Evolutionary conservation across 352 stramenopile genomes (phyloP).

Genomic region (Globisporangium polare): DNA sequence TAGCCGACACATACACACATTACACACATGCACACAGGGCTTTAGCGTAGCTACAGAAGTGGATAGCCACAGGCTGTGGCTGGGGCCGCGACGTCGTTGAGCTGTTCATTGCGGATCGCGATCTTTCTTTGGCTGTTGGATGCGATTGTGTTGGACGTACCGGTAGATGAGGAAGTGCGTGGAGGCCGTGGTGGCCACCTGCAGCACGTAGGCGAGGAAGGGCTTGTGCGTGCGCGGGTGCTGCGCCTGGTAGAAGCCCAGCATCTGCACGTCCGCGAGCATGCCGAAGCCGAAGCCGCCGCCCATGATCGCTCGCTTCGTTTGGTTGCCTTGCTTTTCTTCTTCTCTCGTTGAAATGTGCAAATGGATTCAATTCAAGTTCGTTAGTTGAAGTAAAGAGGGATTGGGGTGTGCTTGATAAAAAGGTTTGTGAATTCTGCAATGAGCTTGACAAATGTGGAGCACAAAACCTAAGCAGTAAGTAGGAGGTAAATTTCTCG

Average conservation of each 20-base stretch:
- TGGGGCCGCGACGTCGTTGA: no score
- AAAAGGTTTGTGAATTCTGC: no score
- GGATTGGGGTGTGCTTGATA: background rate
- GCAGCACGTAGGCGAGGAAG: conserved; percentile 76
- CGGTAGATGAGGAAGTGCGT: conserved; percentile 67
- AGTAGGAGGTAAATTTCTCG: no score
- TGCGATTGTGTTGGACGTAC: conserved; percentile 11
- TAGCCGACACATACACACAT: background rate
- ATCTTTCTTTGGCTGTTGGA: background rate
- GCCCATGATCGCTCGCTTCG: conserved; percentile 19
- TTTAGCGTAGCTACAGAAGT: background rate
- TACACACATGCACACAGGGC: background rate
- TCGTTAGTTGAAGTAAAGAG: background rate
- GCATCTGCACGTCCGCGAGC: conserved; percentile 67
- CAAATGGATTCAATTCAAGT: background rate
- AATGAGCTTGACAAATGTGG: no score
- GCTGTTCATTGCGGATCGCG: background rate
- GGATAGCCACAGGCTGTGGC: background rate
- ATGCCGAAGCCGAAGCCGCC: conserved; percentile 60
- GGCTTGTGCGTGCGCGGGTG: conserved; percentile 35
- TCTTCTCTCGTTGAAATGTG: background rate
- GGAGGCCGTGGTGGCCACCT: conserved; percentile 38
- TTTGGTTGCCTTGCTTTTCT: no score
- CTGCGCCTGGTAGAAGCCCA: conserved; percentile 78
- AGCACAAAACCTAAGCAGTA: no score